Conservation (phyloP, 495 filamentous ascomycete species). For the Neurospora africana region DNA sequence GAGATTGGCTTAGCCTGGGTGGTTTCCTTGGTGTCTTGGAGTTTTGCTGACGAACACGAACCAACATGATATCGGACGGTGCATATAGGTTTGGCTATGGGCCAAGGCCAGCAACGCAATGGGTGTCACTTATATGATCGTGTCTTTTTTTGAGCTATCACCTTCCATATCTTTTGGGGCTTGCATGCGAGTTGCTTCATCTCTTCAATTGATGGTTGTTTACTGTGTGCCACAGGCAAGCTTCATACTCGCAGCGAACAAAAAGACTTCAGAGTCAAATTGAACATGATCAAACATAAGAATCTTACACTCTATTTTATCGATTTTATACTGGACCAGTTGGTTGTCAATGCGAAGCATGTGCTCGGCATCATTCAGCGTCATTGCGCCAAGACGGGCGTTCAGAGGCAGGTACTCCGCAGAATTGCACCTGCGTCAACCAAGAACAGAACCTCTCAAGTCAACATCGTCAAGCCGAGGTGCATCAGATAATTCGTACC, state of each 20-base stretch:
- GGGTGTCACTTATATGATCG: not conserved
- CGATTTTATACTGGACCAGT: too few species aligned
- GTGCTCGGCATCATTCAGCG: not conserved
- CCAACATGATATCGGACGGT: not conserved
- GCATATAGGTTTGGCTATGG: not conserved
- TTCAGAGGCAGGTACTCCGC: not conserved
- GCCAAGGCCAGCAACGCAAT: not conserved
- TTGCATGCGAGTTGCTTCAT: not conserved
- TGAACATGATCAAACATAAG: not conserved
- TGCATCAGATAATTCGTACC: not conserved
- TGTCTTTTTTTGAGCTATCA: not conserved
- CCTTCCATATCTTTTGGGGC: not conserved
- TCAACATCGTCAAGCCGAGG: not conserved
- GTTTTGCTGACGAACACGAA: not conserved
- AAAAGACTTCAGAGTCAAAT: not conserved
- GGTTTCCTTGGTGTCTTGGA: not conserved
- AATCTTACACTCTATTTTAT: not conserved
- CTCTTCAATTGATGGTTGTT: not conserved
- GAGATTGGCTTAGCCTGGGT: not conserved
- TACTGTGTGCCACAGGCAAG: not conserved
- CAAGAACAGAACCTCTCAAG: not conserved
- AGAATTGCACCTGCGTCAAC: not conserved
- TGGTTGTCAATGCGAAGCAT: not conserved
- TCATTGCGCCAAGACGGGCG: not conserved
- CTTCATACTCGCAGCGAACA: not conserved